A percentile compares a stretch with the other conserved stretches of the same genome.
phyloP scores from a whole-genome alignment of 768 basidiomycete genomes.

The Hygrocybe coccinea region DNA sequence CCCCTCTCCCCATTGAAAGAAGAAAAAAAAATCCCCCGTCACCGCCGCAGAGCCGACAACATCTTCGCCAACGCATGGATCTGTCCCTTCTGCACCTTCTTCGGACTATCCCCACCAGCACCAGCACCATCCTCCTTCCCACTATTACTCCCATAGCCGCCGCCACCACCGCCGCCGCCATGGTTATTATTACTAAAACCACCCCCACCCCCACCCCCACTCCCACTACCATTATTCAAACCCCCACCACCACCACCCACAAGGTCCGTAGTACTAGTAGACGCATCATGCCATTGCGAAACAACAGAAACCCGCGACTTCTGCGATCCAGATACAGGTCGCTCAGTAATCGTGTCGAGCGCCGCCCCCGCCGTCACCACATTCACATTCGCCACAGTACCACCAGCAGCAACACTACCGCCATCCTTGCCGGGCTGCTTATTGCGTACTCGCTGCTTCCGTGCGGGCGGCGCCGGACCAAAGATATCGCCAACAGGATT shows the following conservation, averaged over 20 bases:
- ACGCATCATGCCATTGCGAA: slow-evolving; percentile 55
- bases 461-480: slow-evolving; percentile 52
- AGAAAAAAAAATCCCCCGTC: slow-evolving; percentile 13
- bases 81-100: slow-evolving; percentile 87
- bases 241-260: slow-evolving; percentile 17
- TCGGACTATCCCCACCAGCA: slow-evolving; percentile 20
- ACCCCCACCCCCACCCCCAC: slow-evolving; percentile 15
- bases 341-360: slow-evolving; percentile 74
- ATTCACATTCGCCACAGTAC: too few relatives aligned
- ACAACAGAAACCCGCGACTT: slow-evolving; percentile 49
- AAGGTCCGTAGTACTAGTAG: slow-evolving; percentile 73
- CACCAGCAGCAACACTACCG: too few relatives aligned
- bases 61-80: slow-evolving; percentile 89
- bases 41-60: slow-evolving; percentile 75
- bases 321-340: slow-evolving; percentile 39
- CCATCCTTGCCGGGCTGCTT: too few relatives aligned
- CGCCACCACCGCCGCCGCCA: too few relatives aligned
- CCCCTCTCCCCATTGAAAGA: too few relatives aligned
- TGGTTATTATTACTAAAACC: not conserved
- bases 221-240: too few relatives aligned
- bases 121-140: slow-evolving; percentile 44
- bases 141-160: not conserved
- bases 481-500: slow-evolving; percentile 62
- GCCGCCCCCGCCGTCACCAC: too few relatives aligned
- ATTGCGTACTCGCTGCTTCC: slow-evolving; percentile 63